phyloP scores from a whole-genome alignment of 768 basidiomycete species.

The Suillus subalutaceus region DNA sequence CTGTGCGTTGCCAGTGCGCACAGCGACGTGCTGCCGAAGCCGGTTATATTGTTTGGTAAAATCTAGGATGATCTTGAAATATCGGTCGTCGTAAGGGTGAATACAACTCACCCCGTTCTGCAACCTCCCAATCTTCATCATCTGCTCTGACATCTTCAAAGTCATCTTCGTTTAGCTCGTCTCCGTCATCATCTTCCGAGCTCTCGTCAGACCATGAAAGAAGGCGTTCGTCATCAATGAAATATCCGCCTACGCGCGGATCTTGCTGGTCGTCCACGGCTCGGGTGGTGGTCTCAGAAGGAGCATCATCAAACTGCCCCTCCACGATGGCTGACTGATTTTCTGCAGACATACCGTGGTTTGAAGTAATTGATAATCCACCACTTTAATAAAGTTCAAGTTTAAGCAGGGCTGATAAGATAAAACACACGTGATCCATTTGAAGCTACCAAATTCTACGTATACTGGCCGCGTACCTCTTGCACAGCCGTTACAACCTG shows the following conservation, averaged over 20 bases:
- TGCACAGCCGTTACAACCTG: constrained; percentile 12
- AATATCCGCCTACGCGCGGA: constrained; percentile 36
- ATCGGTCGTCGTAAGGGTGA: constrained; percentile 1
- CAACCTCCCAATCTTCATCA: constrained; percentile 88
- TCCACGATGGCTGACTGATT: constrained; percentile 35
- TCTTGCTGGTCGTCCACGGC: constrained; percentile 34
- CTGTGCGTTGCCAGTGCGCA: constrained; percentile 71
- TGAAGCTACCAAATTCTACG: no score
- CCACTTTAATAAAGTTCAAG: background rate
- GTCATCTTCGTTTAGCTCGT: constrained; percentile 46
- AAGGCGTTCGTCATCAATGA: constrained; percentile 45
- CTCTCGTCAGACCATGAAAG: constrained; percentile 33
- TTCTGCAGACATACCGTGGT: constrained; percentile 21
- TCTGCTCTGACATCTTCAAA: constrained; percentile 68
- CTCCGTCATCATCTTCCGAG: constrained; percentile 26
- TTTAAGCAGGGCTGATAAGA: constrained; percentile 2
- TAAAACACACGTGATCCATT: constrained; percentile 4
- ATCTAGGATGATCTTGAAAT: constrained; percentile 52
- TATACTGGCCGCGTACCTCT: background rate
- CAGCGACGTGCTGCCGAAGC: constrained; percentile 86
- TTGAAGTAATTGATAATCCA: background rate
- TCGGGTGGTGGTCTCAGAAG: background rate
- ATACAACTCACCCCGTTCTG: constrained; percentile 67
- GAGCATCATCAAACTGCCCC: constrained; percentile 68
- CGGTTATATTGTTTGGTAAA: constrained; percentile 99